Evolutionary conservation across 108 stramenopile species (phyloP), one percentile per base, ranked within the genome.

Genomic region (Skeletonema grethae): DNA sequence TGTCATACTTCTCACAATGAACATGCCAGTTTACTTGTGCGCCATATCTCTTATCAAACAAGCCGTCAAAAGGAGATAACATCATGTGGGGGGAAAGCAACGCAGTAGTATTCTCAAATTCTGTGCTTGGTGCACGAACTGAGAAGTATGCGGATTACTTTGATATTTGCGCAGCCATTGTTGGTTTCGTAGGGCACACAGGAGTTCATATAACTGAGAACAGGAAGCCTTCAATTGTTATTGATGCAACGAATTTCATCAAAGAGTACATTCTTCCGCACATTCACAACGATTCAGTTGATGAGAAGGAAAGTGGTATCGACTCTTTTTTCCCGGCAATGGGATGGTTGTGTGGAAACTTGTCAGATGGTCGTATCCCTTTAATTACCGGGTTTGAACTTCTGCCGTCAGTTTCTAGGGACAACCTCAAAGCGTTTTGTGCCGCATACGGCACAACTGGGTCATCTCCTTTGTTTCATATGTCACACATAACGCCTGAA

Each of bases 91-190:
- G 89, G 7, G 94, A 95, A 82, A 81, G 79, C 58, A 95, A 95
- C 75, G 94, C 94, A 3, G 94, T 95, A 1, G 91, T 92, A 1
- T 95, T 83, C 63, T 81, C 90, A 55, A 95, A 95, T 56, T 85
- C 87, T 0, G 84, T 91, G 4, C 67, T 89, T 12, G 94, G 91
- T 16, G 94, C 94, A 7, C 69, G 90, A 25, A 92, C 94, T 0
- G 87, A 92, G 67, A 95, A 95, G 63, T 87, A 87, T 68, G 94
- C 94, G 20, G 94, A 95, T 79, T 95, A 95, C 68, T 74, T 95
- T 73, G 94, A 95, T 67, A 89, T 90, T 63, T 89, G 89, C 58
- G 78, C 82, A 60, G 94, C 94, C 1, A 74, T 95, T 28, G 80
- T 81, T 36, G 94, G 94, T 9, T 76, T 75, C 24, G 88, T 89